Evolutionary conservation across 345 rosid genomes (phyloP).

Genomic region (Gossypium stocksii): DNA sequence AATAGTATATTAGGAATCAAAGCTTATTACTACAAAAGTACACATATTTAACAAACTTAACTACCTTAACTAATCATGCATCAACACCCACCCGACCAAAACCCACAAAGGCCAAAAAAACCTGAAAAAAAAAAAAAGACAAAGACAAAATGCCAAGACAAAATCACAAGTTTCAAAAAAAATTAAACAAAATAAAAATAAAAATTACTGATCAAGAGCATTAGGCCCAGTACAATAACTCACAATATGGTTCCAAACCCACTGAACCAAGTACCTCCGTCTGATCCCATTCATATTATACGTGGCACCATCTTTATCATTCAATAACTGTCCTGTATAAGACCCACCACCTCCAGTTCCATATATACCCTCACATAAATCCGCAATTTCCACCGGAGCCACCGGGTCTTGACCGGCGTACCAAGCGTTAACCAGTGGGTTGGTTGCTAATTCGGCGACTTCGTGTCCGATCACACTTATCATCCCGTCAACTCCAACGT

Average conservation of each 20-base stretch:
- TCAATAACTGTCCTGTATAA: constrained; percentile 77
- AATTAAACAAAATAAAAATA: neutral
- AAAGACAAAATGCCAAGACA: constrained; percentile 18
- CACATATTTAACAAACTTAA: constrained; percentile 31
- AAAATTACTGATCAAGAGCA: constrained; percentile 62
- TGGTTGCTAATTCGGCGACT: constrained; percentile 90
- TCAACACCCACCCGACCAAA: neutral
- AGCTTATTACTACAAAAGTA: constrained; percentile 21
- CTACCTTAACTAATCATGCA: constrained; percentile 21
- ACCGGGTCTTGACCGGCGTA: constrained; percentile 89
- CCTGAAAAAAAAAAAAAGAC: neutral
- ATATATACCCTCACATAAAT: constrained; percentile 92
- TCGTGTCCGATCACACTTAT: constrained; percentile 92
- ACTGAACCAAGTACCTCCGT: constrained; percentile 85
- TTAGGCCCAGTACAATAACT: constrained; percentile 93
- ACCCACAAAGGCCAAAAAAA: neutral
- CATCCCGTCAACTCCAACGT: constrained; percentile 92
- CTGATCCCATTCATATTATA: constrained; percentile 81
- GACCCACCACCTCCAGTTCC: constrained; percentile 99
- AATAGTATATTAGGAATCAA: constrained; percentile 19
- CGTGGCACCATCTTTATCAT: constrained; percentile 69
- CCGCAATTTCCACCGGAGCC: constrained; percentile 89
- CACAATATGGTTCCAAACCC: constrained; percentile 83
- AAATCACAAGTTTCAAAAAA: neutral
- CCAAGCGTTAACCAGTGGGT: constrained; percentile 96